phyloP scores from a whole-genome alignment of 768 basidiomycete species.

The Mycena epipterygia region DNA sequence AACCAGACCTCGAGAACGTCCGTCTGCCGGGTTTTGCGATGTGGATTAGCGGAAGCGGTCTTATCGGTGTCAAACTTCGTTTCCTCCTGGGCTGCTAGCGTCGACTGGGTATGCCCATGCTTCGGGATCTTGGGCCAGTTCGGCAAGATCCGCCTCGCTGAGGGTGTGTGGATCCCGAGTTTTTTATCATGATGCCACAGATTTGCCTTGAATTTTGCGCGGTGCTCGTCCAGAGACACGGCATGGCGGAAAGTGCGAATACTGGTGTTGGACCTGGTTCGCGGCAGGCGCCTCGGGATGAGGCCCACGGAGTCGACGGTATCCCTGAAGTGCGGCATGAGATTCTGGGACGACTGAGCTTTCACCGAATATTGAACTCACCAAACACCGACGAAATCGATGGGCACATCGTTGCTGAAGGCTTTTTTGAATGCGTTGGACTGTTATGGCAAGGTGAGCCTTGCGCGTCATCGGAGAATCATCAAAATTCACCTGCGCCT shows the following conservation, averaged over 20 bases:
- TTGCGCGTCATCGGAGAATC: too few species aligned
- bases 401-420: slow-evolving; percentile 65
- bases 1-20: too few species aligned
- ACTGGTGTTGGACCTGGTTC: slow-evolving; percentile 67
- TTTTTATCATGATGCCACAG: slow-evolving; percentile 51
- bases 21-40: too few species aligned
- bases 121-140: not conserved
- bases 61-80: not conserved
- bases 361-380: slow-evolving; percentile 39
- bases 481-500: too few species aligned
- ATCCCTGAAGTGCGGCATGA: slow-evolving; percentile 58
- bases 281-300: slow-evolving; percentile 67
- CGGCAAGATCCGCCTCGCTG: not conserved
- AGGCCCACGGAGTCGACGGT: slow-evolving; percentile 76
- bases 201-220: slow-evolving; percentile 72
- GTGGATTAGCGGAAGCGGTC: too few species aligned
- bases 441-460: slow-evolving; percentile 36
- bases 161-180: slow-evolving; percentile 21
- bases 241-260: slow-evolving; percentile 77
- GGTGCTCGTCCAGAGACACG: slow-evolving; percentile 72
- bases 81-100: not conserved
- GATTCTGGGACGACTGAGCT: too few species aligned
- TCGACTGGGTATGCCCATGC: not conserved
- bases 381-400: slow-evolving; percentile 74
- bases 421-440: slow-evolving; percentile 68